Percentiles rank a stretch among this genome's conserved stretches.
Conservation (phyloP, 805 yeast genomes). For the Candida ipomoeae region DNA sequence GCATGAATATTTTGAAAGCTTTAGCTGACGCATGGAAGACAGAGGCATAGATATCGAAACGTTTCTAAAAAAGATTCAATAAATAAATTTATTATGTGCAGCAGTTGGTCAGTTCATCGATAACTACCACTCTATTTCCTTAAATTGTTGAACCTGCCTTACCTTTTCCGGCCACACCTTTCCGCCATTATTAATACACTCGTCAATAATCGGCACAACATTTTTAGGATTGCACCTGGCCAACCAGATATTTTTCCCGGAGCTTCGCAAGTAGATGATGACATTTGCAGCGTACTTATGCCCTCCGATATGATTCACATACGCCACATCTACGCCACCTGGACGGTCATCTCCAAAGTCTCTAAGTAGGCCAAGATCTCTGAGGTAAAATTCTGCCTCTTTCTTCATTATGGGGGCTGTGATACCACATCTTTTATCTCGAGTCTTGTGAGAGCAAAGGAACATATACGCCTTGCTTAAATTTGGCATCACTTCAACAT, state of each 20-base stretch:
- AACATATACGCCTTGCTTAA: slow-evolving; percentile 48
- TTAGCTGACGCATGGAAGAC: slow-evolving; percentile 3
- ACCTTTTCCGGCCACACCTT: slow-evolving; percentile 68
- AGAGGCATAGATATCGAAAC: background rate
- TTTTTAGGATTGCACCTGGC: slow-evolving; percentile 81
- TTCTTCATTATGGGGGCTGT: slow-evolving; percentile 89
- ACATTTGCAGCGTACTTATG: slow-evolving; percentile 93
- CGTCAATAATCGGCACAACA: slow-evolving; percentile 68
- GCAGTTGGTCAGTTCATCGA: background rate
- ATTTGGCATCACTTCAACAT: slow-evolving; percentile 30
- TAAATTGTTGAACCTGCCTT: slow-evolving; percentile 54
- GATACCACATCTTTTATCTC: slow-evolving; percentile 91
- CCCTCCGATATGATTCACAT: slow-evolving; percentile 88
- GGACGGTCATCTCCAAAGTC: slow-evolving; percentile 74
- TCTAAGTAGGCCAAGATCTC: slow-evolving; percentile 68
- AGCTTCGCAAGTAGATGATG: slow-evolving; percentile 57
- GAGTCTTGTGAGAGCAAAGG: slow-evolving; percentile 82
- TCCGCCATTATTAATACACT: slow-evolving; percentile 65
- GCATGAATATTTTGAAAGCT: slow-evolving; percentile 46
- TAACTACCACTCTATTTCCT: slow-evolving; percentile 49
- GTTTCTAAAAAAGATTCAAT: background rate
- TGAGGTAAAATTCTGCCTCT: slow-evolving; percentile 67
- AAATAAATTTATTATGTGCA: background rate
- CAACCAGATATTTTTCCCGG: slow-evolving; percentile 81
- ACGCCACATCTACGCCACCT: slow-evolving; percentile 68